Percentiles rank a stretch among this genome's conserved stretches.
Conservation (phyloP, 352 stramenopile species). For the Aphanomyces invadans region DNA sequence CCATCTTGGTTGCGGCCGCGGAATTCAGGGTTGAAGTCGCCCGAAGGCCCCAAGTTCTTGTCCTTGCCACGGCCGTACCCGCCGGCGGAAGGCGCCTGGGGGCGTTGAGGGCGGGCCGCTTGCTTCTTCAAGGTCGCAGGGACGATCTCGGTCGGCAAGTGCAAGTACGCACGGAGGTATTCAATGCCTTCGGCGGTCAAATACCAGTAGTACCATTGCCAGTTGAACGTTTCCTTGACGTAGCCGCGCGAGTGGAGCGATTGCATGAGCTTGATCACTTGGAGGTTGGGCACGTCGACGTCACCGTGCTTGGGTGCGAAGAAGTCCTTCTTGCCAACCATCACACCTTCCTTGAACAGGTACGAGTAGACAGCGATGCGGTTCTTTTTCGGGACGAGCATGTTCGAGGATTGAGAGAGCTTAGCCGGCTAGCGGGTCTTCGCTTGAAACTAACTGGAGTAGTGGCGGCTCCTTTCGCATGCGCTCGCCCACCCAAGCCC, state of each 20-base stretch:
- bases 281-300: constrained; percentile 97
- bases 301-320: constrained; percentile 89
- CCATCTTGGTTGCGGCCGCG: constrained; percentile 66
- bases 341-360: constrained; percentile 93
- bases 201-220: constrained; percentile 99
- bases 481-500: too few species aligned
- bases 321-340: constrained; percentile 88
- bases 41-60: constrained; percentile 80
- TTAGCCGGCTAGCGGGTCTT: constrained; percentile 87
- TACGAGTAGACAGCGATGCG: constrained; percentile 98
- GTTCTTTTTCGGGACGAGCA: constrained; percentile 97
- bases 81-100: constrained; percentile 59
- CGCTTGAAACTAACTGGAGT: constrained; percentile 33
- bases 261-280: constrained; percentile 98
- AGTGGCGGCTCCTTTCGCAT: neutral
- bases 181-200: constrained; percentile 98
- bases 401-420: constrained; percentile 52
- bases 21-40: constrained; percentile 86
- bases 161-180: constrained; percentile 97
- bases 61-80: constrained; percentile 84
- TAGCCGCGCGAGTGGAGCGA: constrained; percentile 96
- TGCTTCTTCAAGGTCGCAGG: constrained; percentile 98
- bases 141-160: constrained; percentile 97
- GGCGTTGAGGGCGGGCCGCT: constrained; percentile 69
- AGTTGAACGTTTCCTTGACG: constrained; percentile 99